phyloP scores from a whole-genome alignment of 2,329 filamentous ascomycete species.

The Aspergillus sp. region DNA sequence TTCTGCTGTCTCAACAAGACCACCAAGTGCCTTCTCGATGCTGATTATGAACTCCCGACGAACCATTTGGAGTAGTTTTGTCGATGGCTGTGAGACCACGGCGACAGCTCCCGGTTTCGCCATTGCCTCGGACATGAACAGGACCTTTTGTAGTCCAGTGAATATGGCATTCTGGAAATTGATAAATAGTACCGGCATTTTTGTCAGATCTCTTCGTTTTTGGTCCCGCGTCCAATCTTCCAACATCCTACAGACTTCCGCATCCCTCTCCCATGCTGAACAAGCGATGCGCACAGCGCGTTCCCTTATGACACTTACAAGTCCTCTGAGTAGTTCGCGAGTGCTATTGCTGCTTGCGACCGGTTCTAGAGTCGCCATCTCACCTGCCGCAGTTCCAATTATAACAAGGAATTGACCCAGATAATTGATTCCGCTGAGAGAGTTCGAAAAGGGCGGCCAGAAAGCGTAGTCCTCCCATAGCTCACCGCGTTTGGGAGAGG shows the following conservation, averaged over 20 bases:
- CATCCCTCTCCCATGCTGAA: slow-evolving; percentile 88
- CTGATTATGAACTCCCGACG: slow-evolving; percentile 90
- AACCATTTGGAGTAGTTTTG: slow-evolving; percentile 87
- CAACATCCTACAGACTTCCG: slow-evolving; percentile 85
- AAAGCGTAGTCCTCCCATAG: slow-evolving; percentile 93
- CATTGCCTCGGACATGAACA: slow-evolving; percentile 87
- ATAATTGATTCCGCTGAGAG: slow-evolving; percentile 87
- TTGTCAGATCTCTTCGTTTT: slow-evolving; percentile 82
- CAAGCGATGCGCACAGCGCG: slow-evolving; percentile 82
- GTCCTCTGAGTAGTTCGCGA: slow-evolving; percentile 69
- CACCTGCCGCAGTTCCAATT: slow-evolving; percentile 81
- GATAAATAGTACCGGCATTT: slow-evolving; percentile 83
- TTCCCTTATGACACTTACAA: slow-evolving; percentile 79
- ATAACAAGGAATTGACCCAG: slow-evolving; percentile 77
- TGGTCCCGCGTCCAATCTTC: slow-evolving; percentile 89
- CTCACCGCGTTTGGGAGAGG: slow-evolving; percentile 76
- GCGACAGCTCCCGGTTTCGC: slow-evolving; percentile 69
- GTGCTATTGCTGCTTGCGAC: slow-evolving; percentile 58
- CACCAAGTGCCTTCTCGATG: slow-evolving; percentile 88
- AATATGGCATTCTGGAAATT: slow-evolving; percentile 82
- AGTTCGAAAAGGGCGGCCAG: slow-evolving; percentile 92
- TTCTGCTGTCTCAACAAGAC: slow-evolving; percentile 96
- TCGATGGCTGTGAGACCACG: slow-evolving; percentile 80
- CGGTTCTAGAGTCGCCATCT: slow-evolving; percentile 74
- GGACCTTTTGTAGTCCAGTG: slow-evolving; percentile 86